Base-by-base conservation (phyloP, 2,329 filamentous ascomycete genomes). In the Colletotrichum higginsianum region DNA sequence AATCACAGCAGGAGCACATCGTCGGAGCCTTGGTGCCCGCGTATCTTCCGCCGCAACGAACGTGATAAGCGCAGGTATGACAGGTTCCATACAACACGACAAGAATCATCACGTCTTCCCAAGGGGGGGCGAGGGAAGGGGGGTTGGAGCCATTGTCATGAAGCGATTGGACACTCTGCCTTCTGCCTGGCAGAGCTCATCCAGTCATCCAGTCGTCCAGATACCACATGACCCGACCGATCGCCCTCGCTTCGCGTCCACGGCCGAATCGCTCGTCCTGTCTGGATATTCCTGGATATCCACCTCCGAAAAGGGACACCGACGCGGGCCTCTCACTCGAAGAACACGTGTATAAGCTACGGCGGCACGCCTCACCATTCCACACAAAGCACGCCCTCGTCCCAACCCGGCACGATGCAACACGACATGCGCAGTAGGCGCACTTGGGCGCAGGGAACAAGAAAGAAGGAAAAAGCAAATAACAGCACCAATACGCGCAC, bases 401-500 rank as follows among this genome's bases (percentile, higher is more conserved):
- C 42, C 49, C 40, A 26, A n/a, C 21, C 57, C 49, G 46, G n/a
- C 44, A 3, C 50, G 57, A 71, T 71, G 57, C 67, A 44, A 61
- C 62, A 42, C 62, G 23, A 35, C 55, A 61, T 16, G 47, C 57
- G 64, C 65, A 66, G 26, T 18, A 44, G 52, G 42, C 55, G 30
- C 61, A 56, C 38, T 30, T 53, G 3, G 57, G 23, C 26, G 26
- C 26, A 26, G 26, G 26, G 26, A 26, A 4, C 26, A 26, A 26
- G 18, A 21, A 21, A n/a, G 15, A 47, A 53, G 12, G 47, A 46
- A 67, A 55, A 69, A 60, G 61, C 53, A 66, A 64, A 47, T 21
- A 47, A 61, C 12, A 26, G n/a, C 61, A 16, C 49, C 26, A 26
- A 15, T 16, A 52, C 49, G 49, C 30, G 30, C 57, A 46, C 67